A percentile compares a stretch with the other conserved stretches of the same genome.
Evolutionary conservation across 345 rosid genomes (phyloP).

Genomic region (Geranium brycei): DNA sequence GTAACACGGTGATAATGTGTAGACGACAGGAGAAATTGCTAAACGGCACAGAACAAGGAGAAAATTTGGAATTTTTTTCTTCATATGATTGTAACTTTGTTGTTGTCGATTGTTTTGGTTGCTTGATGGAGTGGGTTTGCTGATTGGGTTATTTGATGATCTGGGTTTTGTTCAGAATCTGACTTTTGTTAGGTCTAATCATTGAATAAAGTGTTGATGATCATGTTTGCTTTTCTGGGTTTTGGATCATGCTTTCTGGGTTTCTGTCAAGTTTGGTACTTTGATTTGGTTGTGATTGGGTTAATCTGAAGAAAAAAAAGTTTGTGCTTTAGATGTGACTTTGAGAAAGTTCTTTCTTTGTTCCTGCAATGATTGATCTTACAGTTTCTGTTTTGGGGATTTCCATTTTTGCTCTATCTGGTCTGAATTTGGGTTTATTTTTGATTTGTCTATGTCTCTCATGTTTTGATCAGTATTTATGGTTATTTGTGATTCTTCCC

Average conservation of each 20-base stretch:
- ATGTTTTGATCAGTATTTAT: neutral
- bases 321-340: slow-evolving; percentile 11
- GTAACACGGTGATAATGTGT: slow-evolving; percentile 27
- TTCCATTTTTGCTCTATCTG: neutral
- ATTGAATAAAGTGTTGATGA: slow-evolving; percentile 1
- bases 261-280: slow-evolving; percentile 6
- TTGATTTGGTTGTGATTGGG: slow-evolving; percentile 17
- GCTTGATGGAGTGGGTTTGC: slow-evolving; percentile 5
- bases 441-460: no score
- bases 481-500: neutral
- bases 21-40: slow-evolving; percentile 6
- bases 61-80: slow-evolving; percentile 9
- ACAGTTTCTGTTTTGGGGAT: slow-evolving; percentile 1
- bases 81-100: slow-evolving; percentile 9
- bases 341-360: slow-evolving; percentile 1
- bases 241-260: slow-evolving; percentile 11
- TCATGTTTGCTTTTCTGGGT: slow-evolving; percentile 16
- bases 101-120: slow-evolving; percentile 5
- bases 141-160: slow-evolving; percentile 10
- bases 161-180: slow-evolving; percentile 20
- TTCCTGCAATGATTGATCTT: neutral
- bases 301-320: slow-evolving; percentile 5
- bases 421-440: neutral
- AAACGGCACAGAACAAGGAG: slow-evolving; percentile 8
- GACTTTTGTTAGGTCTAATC: neutral